phyloP scores from a whole-genome alignment of 2,329 filamentous ascomycete genomes.

The Ceratocystis papillata region DNA sequence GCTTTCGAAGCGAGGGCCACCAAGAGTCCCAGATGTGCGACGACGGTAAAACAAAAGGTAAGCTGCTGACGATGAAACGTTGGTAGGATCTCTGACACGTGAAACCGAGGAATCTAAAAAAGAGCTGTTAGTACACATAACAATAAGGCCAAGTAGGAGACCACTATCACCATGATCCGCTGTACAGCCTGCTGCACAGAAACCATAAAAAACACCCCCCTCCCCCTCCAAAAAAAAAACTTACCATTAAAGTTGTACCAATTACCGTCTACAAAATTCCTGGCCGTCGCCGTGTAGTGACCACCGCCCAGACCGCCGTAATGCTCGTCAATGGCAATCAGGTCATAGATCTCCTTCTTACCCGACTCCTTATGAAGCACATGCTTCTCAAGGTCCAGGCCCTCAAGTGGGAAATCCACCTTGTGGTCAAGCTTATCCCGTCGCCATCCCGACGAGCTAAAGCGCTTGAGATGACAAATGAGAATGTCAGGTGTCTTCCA shows the following conservation, averaged over 20 bases:
- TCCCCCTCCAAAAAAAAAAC: conserved; percentile 29
- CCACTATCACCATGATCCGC: too few relatives aligned
- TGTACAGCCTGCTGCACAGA: neutral
- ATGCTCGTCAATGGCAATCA: conserved; percentile 94
- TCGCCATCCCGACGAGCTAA: conserved; percentile 71
- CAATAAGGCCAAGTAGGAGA: neutral
- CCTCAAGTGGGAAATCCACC: conserved; percentile 84
- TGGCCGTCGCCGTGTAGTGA: conserved; percentile 90
- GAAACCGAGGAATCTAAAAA: conserved; percentile 61
- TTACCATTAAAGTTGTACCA: conserved; percentile 98
- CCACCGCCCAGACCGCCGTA: conserved; percentile 87
- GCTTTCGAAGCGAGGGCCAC: conserved; percentile 62
- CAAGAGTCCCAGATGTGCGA: conserved; percentile 57
- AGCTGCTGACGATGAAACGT: conserved; percentile 62
- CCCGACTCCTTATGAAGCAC: conserved; percentile 71
- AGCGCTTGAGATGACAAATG: conserved; percentile 89
- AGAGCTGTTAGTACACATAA: neutral
- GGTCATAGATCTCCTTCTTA: conserved; percentile 77
- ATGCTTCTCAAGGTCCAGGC: conserved; percentile 67
- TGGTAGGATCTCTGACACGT: conserved; percentile 47
- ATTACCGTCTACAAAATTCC: conserved; percentile 76
- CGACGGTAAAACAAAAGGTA: conserved; percentile 96
- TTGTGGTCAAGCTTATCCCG: conserved; percentile 84
- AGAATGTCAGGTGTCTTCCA: conserved; percentile 96
- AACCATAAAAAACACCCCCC: neutral